phyloP scores from a whole-genome alignment of 2,329 filamentous ascomycete species.

The Fusarium kyushuense region DNA sequence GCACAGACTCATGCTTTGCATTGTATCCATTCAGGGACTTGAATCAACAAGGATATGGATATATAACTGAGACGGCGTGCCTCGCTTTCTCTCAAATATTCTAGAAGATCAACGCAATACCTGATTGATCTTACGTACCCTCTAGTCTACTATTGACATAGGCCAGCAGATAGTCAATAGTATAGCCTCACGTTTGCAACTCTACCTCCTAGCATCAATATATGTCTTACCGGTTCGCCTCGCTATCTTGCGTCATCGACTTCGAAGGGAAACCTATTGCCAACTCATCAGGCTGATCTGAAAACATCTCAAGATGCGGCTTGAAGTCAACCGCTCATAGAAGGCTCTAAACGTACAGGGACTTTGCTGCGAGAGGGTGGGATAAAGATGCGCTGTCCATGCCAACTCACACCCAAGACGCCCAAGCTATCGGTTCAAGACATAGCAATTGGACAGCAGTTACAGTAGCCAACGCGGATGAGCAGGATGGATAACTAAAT shows the following conservation, averaged over 20 bases:
- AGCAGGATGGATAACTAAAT: slow-evolving; percentile 24
- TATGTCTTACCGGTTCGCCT: slow-evolving; percentile 13
- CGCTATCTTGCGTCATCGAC: slow-evolving; percentile 19
- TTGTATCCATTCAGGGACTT: neutral
- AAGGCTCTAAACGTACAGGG: slow-evolving; percentile 13
- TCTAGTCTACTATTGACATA: neutral
- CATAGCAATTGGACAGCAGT: slow-evolving; percentile 32
- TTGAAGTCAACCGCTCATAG: slow-evolving; percentile 28
- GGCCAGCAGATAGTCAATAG: neutral
- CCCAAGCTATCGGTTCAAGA: slow-evolving; percentile 28
- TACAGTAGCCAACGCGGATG: slow-evolving; percentile 2
- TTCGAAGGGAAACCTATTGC: slow-evolving; percentile 26
- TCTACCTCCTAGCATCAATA: neutral
- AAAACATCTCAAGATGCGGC: slow-evolving; percentile 12
- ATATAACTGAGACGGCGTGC: slow-evolving; percentile 3
- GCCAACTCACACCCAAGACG: slow-evolving; percentile 43
- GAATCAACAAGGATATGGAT: neutral
- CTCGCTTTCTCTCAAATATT: neutral
- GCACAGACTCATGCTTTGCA: slow-evolving; percentile 2
- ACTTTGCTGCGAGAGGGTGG: slow-evolving; percentile 33
- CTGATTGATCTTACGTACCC: neutral
- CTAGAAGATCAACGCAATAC: neutral
- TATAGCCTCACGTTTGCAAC: slow-evolving; percentile 13
- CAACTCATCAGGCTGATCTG: slow-evolving; percentile 45
- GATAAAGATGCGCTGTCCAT: slow-evolving; percentile 48